Conservation (phyloP, 345 rosid genomes). For the Orychophragmus violaceus region DNA sequence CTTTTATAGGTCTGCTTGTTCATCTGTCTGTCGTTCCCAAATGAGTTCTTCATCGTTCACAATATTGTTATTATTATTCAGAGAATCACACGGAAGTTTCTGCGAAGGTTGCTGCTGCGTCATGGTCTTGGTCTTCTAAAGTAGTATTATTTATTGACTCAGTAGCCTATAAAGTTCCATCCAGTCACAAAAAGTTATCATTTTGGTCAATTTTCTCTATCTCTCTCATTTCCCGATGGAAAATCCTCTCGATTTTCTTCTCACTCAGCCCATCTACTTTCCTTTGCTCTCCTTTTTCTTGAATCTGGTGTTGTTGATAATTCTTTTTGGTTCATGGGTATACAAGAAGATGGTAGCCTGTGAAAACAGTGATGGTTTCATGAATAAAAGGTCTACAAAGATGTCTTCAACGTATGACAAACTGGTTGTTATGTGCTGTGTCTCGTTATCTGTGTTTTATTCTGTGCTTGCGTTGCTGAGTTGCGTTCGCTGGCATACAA, state of each 20-base stretch:
- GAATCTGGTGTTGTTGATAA: conserved; percentile 42
- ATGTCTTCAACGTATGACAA: conserved; percentile 28
- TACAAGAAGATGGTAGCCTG: conserved; percentile 28
- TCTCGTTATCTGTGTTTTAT: conserved; percentile 46
- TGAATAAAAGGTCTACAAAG: conserved; percentile 16
- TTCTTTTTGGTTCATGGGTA: conserved; percentile 32
- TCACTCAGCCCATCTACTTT: conserved; percentile 35
- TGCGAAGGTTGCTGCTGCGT: conserved; percentile 6
- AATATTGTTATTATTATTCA: not conserved
- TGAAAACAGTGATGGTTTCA: conserved; percentile 19
- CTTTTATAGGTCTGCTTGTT: not conserved
- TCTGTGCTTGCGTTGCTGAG: conserved; percentile 38
- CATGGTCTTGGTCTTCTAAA: not conserved
- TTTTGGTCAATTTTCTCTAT: conserved; percentile 3
- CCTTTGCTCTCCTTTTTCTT: conserved; percentile 38
- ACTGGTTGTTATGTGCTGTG: conserved; percentile 44
- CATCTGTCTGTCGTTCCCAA: not conserved
- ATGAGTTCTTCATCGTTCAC: not conserved
- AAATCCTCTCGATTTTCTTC: conserved; percentile 23
- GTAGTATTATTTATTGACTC: conserved; percentile 23
- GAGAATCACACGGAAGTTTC: conserved; percentile 11
- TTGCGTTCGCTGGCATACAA: conserved; percentile 49
- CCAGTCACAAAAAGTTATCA: not conserved
- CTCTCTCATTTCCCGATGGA: conserved; percentile 21
- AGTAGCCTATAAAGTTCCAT: not conserved